Evolutionary conservation across 352 stramenopile genomes (phyloP), one percentile per base, ranked within the genome.

Genomic region (Peronospora destructor): DNA sequence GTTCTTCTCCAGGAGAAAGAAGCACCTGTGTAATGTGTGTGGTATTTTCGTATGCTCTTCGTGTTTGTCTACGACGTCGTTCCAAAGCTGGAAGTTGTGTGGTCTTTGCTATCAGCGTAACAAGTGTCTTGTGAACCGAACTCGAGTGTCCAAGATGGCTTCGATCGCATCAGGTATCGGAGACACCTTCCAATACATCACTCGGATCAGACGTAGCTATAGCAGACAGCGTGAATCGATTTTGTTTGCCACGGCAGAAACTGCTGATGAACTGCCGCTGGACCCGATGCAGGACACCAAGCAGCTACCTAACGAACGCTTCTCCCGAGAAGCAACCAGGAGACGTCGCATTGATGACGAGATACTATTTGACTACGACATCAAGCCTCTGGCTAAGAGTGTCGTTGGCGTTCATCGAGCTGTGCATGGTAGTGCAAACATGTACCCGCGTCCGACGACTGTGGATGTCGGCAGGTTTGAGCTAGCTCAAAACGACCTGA

Each of bases 21-120:
- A 76, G 0, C 72, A 85, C 45, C 37, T 81, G 38, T 87, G 76
- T 44, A 73, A 70, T 32, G 61, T 87, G 26, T 87, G 76, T 44
- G 71, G 71, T 19, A 67, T 82, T 45, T 80, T 77, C 28, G 59
- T 87, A 23, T 85, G 76, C 46, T 69, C 67, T 14, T 69, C 68
- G 30, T 87, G 76, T 58, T 56, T 76, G 35, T 79, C 68, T 8
- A 57, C 66, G 2, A 85, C 76, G n/a, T 73, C 79, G 26, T 79
- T 84, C 54, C 71, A 78, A 56, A 64, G 45, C 29, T 85, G 76
- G 76, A 71, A 75, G 29, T 64, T 85, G 32, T 87, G 76, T 21
- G 62, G 52, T 4, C 57, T 79, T 30, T 87, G 76, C 52, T 87
- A 76, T 35, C 64, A 76, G 33, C 69, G 76, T 19, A 85, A 85